Conservation (phyloP, 1,284 basidiomycete genomes). For the Cronartium ribicola region DNA sequence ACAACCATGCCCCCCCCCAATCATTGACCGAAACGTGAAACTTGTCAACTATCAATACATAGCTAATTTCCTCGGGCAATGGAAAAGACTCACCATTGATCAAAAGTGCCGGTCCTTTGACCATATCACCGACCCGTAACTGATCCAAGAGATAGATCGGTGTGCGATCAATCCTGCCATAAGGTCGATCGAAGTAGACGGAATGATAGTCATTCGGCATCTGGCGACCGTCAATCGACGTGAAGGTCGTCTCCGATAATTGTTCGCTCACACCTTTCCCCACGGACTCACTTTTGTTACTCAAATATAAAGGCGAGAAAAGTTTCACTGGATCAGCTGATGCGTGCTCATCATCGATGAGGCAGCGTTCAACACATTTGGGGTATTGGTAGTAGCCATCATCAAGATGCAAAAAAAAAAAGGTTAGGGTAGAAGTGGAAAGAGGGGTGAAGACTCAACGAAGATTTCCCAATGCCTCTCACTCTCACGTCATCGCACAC, state of each 20-base stretch:
- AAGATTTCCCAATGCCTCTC: constrained; percentile 36
- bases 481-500: constrained; percentile 41
- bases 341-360: not conserved
- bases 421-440: not conserved
- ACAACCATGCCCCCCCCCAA: too few relatives aligned
- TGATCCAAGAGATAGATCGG: not conserved
- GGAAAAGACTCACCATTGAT: constrained; percentile 29
- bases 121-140: not conserved
- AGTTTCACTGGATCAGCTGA: not conserved
- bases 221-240: not conserved
- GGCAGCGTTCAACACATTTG: too few relatives aligned
- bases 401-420: not conserved
- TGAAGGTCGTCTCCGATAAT: not conserved
- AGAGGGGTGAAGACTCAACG: not conserved
- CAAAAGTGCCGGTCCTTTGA: constrained; percentile 29
- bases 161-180: constrained; percentile 5
- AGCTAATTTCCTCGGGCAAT: not conserved
- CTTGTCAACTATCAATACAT: too few relatives aligned
- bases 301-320: not conserved
- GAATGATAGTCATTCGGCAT: not conserved
- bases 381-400: too few relatives aligned
- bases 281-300: not conserved
- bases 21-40: too few relatives aligned
- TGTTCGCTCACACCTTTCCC: not conserved
- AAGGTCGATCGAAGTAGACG: constrained; percentile 25